Evolutionary conservation across 441 rosid genomes (phyloP).

Genomic region (Pelargonium myrrhifolium): DNA sequence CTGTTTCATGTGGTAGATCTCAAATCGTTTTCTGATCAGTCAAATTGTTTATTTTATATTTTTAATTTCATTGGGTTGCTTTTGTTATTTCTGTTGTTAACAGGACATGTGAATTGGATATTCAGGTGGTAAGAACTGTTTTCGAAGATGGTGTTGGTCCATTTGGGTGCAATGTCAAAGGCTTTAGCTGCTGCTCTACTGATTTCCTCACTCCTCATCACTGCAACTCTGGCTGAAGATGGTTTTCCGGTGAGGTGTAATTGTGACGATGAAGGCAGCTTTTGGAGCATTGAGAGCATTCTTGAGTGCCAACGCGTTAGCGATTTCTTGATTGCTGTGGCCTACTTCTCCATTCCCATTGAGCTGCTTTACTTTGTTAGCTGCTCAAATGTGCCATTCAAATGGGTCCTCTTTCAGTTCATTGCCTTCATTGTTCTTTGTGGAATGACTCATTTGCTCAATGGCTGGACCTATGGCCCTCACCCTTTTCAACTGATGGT

Average conservation of each 20-base stretch:
- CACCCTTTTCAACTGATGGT: constrained; percentile 78
- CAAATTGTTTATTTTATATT: too few relatives aligned
- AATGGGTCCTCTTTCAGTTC: constrained; percentile 91
- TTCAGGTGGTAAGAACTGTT: not conserved
- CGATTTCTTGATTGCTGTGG: constrained; percentile 93
- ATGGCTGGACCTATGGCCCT: constrained; percentile 83
- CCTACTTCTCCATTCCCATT: constrained; percentile 89
- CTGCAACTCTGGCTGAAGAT: constrained; percentile 37
- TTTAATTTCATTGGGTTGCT: not conserved
- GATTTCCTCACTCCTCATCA: constrained; percentile 34
- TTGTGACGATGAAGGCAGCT: constrained; percentile 78
- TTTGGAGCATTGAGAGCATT: constrained; percentile 76
- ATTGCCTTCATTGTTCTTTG: constrained; percentile 95
- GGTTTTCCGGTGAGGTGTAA: constrained; percentile 49
- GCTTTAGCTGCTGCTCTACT: constrained; percentile 41
- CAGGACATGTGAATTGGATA: not conserved
- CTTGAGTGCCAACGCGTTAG: constrained; percentile 70
- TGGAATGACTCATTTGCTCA: constrained; percentile 92
- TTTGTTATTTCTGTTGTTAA: not conserved
- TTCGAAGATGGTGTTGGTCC: constrained; percentile 20
- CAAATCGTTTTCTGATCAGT: not conserved
- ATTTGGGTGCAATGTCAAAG: constrained; percentile 47
- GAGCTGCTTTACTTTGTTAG: constrained; percentile 92
- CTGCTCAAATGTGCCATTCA: constrained; percentile 89
- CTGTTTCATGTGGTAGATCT: not conserved